Percentiles rank a stretch among this genome's conserved stretches.
Conservation (phyloP, 1,284 basidiomycete species). For the Ceratobasidium sp. region DNA sequence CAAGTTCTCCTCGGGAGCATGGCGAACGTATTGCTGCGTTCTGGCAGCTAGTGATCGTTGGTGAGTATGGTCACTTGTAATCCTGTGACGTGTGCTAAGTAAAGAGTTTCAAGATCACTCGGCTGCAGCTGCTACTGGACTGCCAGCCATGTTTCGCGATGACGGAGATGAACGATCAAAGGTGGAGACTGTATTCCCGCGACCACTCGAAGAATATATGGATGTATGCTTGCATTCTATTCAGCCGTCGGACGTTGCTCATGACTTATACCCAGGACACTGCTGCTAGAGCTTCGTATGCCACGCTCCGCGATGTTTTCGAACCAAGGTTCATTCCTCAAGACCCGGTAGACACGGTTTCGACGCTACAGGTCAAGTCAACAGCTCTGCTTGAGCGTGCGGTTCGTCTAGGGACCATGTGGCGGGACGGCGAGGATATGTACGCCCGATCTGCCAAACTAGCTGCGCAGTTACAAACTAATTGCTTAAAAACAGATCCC, state of each 20-base stretch:
- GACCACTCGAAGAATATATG: slow-evolving; percentile 34
- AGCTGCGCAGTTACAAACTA: background rate
- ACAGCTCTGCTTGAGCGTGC: slow-evolving; percentile 36
- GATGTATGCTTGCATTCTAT: slow-evolving; percentile 2
- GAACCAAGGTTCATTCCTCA: slow-evolving; percentile 5
- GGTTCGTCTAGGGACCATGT: slow-evolving; percentile 35
- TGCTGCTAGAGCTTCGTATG: slow-evolving; percentile 16
- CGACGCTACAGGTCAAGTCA: slow-evolving; percentile 33
- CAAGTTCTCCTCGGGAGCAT: slow-evolving; percentile 30
- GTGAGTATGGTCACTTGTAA: background rate
- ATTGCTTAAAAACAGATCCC: background rate
- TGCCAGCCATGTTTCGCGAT: slow-evolving; percentile 39
- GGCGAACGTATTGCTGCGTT: slow-evolving; percentile 43
- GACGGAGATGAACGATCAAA: slow-evolving; percentile 41
- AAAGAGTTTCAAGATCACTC: slow-evolving; percentile 11
- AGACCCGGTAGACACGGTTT: slow-evolving; percentile 1
- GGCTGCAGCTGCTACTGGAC: slow-evolving; percentile 30
- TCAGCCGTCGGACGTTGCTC: background rate
- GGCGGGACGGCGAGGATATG: slow-evolving; percentile 17
- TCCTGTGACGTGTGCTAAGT: background rate
- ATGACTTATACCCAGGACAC: slow-evolving; percentile 1
- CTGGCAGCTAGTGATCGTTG: slow-evolving; percentile 38
- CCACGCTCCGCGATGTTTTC: slow-evolving; percentile 28
- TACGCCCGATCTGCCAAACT: background rate
- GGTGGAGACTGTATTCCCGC: slow-evolving; percentile 38